These are phyloP conservation scores for Teratosphaeria pseudoeucalypti DNA, from an alignment of 2,329 filamentous ascomycete genomes.

Conservation along the genomic window DNA sequence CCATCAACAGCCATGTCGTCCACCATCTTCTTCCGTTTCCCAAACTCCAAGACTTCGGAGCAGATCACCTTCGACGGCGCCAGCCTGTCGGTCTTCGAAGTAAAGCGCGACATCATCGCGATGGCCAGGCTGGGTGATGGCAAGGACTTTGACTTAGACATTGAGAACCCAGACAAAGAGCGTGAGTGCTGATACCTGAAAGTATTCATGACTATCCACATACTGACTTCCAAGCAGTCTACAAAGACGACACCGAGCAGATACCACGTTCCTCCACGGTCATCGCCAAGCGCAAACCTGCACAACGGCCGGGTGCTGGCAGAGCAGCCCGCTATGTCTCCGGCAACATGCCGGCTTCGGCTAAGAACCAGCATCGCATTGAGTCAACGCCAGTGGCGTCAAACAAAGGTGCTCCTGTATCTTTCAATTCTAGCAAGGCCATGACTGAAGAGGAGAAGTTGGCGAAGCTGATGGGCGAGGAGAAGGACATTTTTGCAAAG, in stretches of 20 bases:
- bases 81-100: constrained; percentile 93
- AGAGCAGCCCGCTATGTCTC: constrained; percentile 90
- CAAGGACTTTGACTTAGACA: constrained; percentile 88
- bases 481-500: constrained; percentile 83
- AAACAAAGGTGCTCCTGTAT: constrained; percentile 36
- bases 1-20: constrained; percentile 62
- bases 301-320: constrained; percentile 74
- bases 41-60: constrained; percentile 91
- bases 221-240: constrained; percentile 48
- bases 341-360: constrained; percentile 84
- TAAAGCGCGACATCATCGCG: constrained; percentile 96
- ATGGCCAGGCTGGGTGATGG: constrained; percentile 90
- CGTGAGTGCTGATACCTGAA: background rate
- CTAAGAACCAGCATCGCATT: constrained; percentile 65
- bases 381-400: constrained; percentile 47
- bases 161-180: constrained; percentile 72
- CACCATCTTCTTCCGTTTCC: constrained; percentile 99
- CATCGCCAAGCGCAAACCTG: constrained; percentile 75
- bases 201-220: constrained; percentile 9
- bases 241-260: constrained; percentile 95
- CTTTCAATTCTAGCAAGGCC: constrained; percentile 51
- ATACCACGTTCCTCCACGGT: constrained; percentile 92
- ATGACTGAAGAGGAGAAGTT: constrained; percentile 93
- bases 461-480: constrained; percentile 80
- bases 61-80: constrained; percentile 95